Conservation (phyloP, 2,329 filamentous ascomycete genomes). For the Pseudogymnoascus sp. region DNA sequence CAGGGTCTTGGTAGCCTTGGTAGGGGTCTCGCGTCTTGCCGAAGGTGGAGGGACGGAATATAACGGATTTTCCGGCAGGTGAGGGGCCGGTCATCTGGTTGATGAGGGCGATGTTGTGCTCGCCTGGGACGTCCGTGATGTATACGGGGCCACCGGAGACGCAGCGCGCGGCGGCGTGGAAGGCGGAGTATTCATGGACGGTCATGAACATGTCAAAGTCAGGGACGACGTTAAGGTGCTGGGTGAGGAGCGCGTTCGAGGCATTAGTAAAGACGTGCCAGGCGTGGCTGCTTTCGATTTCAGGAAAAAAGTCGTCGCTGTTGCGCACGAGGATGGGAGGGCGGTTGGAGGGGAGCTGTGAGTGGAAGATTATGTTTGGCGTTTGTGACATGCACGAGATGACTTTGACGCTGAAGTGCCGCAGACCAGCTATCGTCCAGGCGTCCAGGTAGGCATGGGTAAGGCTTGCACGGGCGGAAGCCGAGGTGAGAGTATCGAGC, state of each 20-base stretch:
- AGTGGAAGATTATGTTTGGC: constrained; percentile 79
- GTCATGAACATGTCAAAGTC: constrained; percentile 73
- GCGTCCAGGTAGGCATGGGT: constrained; percentile 74
- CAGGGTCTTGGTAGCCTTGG: constrained; percentile 63
- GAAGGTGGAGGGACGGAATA: constrained; percentile 68
- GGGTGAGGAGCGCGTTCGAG: constrained; percentile 74
- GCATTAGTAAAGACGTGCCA: constrained; percentile 97
- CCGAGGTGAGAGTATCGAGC: constrained; percentile 64
- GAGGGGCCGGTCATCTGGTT: constrained; percentile 73
- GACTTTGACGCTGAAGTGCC: constrained; percentile 66
- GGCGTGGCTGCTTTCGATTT: constrained; percentile 69
- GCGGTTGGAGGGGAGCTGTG: constrained; percentile 68
- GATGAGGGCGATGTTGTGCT: constrained; percentile 70
- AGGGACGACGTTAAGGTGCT: constrained; percentile 78
- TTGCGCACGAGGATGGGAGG: constrained; percentile 72
- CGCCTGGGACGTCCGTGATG: constrained; percentile 81
- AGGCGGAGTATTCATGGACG: constrained; percentile 60
- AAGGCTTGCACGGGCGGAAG: constrained; percentile 62
- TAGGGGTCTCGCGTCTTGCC: constrained; percentile 70
- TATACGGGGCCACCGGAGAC: constrained; percentile 89
- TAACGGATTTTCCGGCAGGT: constrained; percentile 63
- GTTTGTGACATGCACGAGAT: constrained; percentile 95
- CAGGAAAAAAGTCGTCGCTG: constrained; percentile 87
- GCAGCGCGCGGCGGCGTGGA: constrained; percentile 85
- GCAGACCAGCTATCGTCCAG: constrained; percentile 71